phyloP scores from a whole-genome alignment of 139 green algal species.

The Picochlorum sp. region DNA sequence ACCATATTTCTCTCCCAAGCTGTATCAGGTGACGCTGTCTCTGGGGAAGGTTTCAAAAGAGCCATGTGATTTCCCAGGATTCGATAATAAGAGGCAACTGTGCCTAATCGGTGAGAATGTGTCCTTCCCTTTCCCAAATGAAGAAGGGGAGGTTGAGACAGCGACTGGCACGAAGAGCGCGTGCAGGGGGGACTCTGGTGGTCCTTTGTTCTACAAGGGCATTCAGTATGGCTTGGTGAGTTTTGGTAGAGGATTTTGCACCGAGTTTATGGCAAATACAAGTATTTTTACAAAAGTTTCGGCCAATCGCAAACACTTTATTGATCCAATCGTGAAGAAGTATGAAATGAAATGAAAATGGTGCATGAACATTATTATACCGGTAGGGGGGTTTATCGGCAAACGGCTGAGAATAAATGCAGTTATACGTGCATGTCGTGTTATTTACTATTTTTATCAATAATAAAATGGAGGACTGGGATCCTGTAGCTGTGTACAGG shows the following conservation, averaged over 20 bases:
- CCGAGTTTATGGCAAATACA: not conserved
- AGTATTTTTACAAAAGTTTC: not conserved
- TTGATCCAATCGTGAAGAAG: not conserved
- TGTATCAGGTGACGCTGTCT: not conserved
- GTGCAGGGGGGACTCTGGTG: not conserved
- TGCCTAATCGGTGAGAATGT: not conserved
- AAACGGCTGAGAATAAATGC: too few species aligned
- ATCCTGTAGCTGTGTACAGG: too few species aligned
- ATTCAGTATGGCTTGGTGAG: not conserved
- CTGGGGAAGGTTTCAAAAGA: not conserved
- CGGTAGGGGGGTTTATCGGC: too few species aligned
- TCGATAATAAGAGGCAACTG: not conserved
- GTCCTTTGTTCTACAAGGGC: not conserved
- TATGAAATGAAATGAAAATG: too few species aligned
- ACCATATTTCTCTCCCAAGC: not conserved
- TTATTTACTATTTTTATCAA: too few species aligned
- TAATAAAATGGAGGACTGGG: too few species aligned
- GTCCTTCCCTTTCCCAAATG: not conserved
- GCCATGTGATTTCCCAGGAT: not conserved
- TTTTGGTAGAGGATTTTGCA: not conserved
- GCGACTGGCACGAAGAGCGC: not conserved
- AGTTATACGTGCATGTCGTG: too few species aligned
- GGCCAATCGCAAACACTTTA: not conserved
- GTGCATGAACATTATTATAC: too few species aligned
- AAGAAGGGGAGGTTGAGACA: not conserved